These are phyloP conservation scores for Scenedesmus sp. DNA, from an alignment of 163 green algal genomes.

Conservation along the genomic window DNA sequence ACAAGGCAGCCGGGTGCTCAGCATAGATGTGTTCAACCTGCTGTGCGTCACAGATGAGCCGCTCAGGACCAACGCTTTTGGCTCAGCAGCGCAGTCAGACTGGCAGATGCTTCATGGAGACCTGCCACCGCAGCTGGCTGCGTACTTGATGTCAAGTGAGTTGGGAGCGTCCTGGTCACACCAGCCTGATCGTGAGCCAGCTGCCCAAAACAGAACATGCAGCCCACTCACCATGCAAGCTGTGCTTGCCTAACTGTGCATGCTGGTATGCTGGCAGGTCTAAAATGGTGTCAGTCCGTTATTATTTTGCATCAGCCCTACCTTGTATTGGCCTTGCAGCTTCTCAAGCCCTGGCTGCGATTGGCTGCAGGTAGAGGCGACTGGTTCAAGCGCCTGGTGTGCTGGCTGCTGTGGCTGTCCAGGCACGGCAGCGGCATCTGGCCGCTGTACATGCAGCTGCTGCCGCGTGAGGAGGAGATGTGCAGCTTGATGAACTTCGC, in stretches of 20 bases:
- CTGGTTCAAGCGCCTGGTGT: slow-evolving; percentile 60
- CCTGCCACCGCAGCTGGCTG: slow-evolving; percentile 54
- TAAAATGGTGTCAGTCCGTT: too few relatives aligned
- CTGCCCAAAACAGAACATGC: background rate
- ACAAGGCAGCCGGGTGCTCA: slow-evolving; percentile 36
- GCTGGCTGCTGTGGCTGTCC: slow-evolving; percentile 61
- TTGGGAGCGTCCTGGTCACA: background rate
- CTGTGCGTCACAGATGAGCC: slow-evolving; percentile 61
- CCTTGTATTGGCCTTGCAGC: background rate
- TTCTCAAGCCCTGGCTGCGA: background rate
- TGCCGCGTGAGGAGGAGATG: slow-evolving; percentile 53
- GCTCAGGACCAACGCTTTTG: slow-evolving; percentile 41
- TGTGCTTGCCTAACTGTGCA: too few relatives aligned
- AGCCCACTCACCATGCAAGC: background rate
- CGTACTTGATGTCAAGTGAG: slow-evolving; percentile 55
- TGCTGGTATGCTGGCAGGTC: too few relatives aligned
- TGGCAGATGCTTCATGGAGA: slow-evolving; percentile 60
- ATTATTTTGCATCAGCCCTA: too few relatives aligned
- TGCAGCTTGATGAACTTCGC: slow-evolving; percentile 61
- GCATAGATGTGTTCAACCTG: slow-evolving; percentile 56
- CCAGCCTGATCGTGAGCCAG: background rate
- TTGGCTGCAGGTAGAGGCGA: slow-evolving; percentile 15
- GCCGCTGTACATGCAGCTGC: slow-evolving; percentile 57
- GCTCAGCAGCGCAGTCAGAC: slow-evolving; percentile 50
- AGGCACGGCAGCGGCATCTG: slow-evolving; percentile 51